Conservation (phyloP, 495 filamentous ascomycete genomes). For the Lepraria neglecta region DNA sequence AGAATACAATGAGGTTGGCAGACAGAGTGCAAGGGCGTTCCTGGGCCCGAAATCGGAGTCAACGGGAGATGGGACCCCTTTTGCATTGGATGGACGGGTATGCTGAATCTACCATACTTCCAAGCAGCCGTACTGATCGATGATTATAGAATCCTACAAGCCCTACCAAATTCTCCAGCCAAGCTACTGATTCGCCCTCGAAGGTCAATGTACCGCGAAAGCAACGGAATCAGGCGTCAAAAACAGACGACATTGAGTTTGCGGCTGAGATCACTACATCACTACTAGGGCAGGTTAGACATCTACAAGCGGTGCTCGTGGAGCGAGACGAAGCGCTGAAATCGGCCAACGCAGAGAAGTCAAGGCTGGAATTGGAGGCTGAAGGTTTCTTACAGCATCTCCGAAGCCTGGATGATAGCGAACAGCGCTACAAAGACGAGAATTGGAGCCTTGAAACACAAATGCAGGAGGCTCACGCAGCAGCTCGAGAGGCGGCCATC, state of each 20-base stretch:
- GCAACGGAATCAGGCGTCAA: conserved; percentile 82
- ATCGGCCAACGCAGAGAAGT: conserved; percentile 62
- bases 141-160: conserved; percentile 57
- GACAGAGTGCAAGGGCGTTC: conserved; percentile 83
- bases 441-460: conserved; percentile 94
- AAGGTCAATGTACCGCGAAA: conserved; percentile 85
- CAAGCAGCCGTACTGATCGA: neutral
- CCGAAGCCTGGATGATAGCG: conserved; percentile 79
- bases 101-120: neutral
- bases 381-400: conserved; percentile 74
- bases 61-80: conserved; percentile 54
- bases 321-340: conserved; percentile 85
- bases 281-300: conserved; percentile 79
- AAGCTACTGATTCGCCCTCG: conserved; percentile 80
- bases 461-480: conserved; percentile 69
- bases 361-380: conserved; percentile 70
- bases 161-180: conserved; percentile 73
- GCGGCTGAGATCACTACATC: conserved; percentile 92
- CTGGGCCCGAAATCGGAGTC: conserved; percentile 69
- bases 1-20: conserved; percentile 91
- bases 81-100: conserved; percentile 46
- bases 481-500: conserved; percentile 63
- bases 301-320: conserved; percentile 71
- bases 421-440: conserved; percentile 92
- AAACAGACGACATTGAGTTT: conserved; percentile 88